A percentile compares a stretch with the other conserved stretches of the same genome.
These are phyloP conservation scores for Yamadazyma siamensis DNA, from an alignment of 1,139 yeast genomes.

Conservation along the genomic window DNA sequence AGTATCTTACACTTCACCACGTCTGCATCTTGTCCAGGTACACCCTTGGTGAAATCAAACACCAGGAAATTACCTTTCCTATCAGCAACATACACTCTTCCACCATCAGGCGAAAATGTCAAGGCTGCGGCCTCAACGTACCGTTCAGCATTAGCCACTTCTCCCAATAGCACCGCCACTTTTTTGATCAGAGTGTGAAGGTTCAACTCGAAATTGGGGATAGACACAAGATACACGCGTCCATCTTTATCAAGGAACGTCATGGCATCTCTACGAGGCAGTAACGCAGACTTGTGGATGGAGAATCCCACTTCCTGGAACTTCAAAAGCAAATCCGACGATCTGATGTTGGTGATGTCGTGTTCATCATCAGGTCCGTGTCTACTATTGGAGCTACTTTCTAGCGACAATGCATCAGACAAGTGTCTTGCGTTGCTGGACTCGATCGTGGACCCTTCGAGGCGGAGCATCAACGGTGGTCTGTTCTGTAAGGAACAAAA, in stretches of 20 bases:
- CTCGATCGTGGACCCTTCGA: conserved; percentile 37
- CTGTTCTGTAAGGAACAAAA: conserved; percentile 36
- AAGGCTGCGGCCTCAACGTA: conserved; percentile 72
- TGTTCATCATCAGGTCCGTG: conserved; percentile 15
- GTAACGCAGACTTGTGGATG: conserved; percentile 68
- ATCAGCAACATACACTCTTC: conserved; percentile 71
- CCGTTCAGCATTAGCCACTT: conserved; percentile 70
- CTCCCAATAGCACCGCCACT: conserved; percentile 70
- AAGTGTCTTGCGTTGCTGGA: conserved; percentile 11
- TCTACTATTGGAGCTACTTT: conserved; percentile 19
- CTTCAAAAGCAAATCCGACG: conserved; percentile 37
- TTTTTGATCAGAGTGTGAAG: conserved; percentile 30
- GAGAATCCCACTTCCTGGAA: conserved; percentile 80
- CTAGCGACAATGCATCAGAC: conserved; percentile 17
- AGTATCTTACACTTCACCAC: conserved; percentile 70
- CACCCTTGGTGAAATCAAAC: conserved; percentile 85
- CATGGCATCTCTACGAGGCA: conserved; percentile 84
- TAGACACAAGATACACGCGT: conserved; percentile 62
- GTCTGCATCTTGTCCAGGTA: conserved; percentile 72
- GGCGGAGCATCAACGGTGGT: conserved; percentile 32
- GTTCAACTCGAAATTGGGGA: conserved; percentile 51
- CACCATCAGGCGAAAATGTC: conserved; percentile 76
- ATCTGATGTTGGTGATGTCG: conserved; percentile 21
- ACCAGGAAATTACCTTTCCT: conserved; percentile 75
- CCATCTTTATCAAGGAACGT: conserved; percentile 82